These are phyloP conservation scores for Earliella scabrosa DNA, from an alignment of 1,284 basidiomycete species.

Conservation along the genomic window DNA sequence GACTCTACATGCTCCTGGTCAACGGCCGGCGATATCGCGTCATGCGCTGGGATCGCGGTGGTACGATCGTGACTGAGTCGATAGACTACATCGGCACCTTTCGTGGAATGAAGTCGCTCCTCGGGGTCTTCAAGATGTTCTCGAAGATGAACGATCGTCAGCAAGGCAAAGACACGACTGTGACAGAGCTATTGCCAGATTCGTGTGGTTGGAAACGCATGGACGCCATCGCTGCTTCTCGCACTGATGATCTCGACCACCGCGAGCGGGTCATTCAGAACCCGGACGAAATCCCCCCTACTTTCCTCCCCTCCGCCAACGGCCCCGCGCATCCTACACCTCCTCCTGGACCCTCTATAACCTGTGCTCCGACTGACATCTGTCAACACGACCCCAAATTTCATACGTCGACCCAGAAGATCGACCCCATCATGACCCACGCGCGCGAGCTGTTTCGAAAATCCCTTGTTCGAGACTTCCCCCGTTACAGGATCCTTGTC, in stretches of 20 bases:
- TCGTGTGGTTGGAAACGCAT: conserved; percentile 11
- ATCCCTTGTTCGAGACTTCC: background rate
- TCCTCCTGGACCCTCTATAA: background rate
- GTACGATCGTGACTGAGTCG: conserved; percentile 6
- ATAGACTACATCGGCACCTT: background rate
- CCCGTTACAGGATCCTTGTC: conserved; percentile 3
- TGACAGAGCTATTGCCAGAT: background rate
- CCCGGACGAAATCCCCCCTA: no score
- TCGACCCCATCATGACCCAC: no score
- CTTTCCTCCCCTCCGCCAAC: no score
- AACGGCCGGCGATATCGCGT: background rate
- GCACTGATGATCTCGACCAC: no score
- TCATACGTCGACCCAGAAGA: no score
- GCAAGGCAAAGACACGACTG: conserved; percentile 9
- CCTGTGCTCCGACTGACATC: background rate
- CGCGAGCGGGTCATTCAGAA: no score
- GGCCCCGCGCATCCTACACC: no score
- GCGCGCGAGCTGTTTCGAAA: background rate
- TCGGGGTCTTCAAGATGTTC: conserved; percentile 2
- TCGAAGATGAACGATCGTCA: background rate
- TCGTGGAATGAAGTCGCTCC: background rate
- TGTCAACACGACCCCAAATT: background rate
- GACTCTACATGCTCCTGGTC: background rate
- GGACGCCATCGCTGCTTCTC: background rate
- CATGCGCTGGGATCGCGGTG: conserved; percentile 6